Base-by-base conservation (phyloP, 2,329 filamentous ascomycete species). In the Colletotrichum falcatum region DNA sequence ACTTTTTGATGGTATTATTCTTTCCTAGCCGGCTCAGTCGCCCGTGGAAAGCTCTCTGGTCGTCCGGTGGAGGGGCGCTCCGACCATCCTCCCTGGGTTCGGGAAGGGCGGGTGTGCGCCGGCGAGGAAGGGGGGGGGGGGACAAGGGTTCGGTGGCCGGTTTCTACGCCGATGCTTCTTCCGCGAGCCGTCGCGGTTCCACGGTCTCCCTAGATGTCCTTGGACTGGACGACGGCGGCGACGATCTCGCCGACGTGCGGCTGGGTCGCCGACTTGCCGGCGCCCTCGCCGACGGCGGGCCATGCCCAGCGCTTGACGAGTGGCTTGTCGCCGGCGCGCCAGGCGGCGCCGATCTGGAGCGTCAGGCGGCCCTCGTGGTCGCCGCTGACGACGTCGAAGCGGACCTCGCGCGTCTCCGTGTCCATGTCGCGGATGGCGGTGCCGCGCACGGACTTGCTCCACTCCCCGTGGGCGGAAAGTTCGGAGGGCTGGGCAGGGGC, bases 401-500 rank as follows among this genome's bases (percentile, higher is more conserved):
- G 75, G 6, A 84, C 64, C n/a, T 78, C 76, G 62, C 74, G 72
- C 9, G 74, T 71, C 14, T 79, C 76, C 33, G 76, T 75, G 4
- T 76, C 75, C 53, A 61, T 54, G 44, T 78, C 74, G 23, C 73
- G 76, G 69, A 83, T 77, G 12, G 76, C 76, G 46, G 78, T 79
- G 59, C 78, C 80, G 60, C 78, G 75, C 35, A 79, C 68, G 65
- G 75, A 76, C 42, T 77, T 77, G 30, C 75, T 71, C 78, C 80
- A 82, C 20, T 48, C 35, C 37, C 39, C 28, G 48, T 51, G 8
- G 53, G 61, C 48, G 18, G 63, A n/a, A n/a, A n/a, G 44, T 14
- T 69, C 66, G 3, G 68, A 59, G 2, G 71, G 11, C 9, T 61
- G 26, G 8, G 66, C 51, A 23, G 60, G 48, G 14, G 60, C 37